Percentiles rank a stretch among this genome's conserved stretches.
Conservation (phyloP, 768 basidiomycete species). For the Rhodotorula babjevae region DNA sequence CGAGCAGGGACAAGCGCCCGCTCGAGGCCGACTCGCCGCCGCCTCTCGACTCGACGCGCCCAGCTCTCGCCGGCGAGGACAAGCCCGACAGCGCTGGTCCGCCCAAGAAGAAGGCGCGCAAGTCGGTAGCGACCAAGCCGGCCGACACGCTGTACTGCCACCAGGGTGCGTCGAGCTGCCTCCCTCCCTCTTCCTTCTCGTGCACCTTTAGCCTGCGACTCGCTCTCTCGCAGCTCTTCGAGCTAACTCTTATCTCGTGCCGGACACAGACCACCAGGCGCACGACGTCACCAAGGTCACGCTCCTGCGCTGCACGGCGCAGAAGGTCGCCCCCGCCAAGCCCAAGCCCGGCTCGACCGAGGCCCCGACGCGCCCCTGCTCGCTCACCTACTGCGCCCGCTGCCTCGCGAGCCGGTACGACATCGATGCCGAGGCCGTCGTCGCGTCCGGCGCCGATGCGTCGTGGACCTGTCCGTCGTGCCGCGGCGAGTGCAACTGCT, state of each 20-base stretch:
- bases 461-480: constrained; percentile 14
- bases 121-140: background rate
- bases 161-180: background rate
- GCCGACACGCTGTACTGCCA: constrained; percentile 5
- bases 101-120: constrained; percentile 11
- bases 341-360: background rate
- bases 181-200: background rate
- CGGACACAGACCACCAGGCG: constrained; percentile 14
- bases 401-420: constrained; percentile 6
- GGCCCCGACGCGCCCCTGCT: constrained; percentile 3
- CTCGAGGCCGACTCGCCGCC: background rate
- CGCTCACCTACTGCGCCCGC: constrained; percentile 2
- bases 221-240: no score
- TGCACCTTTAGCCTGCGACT: no score
- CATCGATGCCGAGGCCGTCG: background rate
- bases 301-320: constrained; percentile 8
- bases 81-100: no score
- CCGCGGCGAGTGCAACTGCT: constrained; percentile 18
- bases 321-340: background rate
- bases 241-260: background rate
- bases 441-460: background rate
- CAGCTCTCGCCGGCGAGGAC: background rate
- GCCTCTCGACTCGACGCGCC: background rate
- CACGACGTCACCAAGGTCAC: background rate
- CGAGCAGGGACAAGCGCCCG: background rate